phyloP scores from a whole-genome alignment of 2,329 filamentous ascomycete genomes.

The Talaromyces funiculosus region DNA sequence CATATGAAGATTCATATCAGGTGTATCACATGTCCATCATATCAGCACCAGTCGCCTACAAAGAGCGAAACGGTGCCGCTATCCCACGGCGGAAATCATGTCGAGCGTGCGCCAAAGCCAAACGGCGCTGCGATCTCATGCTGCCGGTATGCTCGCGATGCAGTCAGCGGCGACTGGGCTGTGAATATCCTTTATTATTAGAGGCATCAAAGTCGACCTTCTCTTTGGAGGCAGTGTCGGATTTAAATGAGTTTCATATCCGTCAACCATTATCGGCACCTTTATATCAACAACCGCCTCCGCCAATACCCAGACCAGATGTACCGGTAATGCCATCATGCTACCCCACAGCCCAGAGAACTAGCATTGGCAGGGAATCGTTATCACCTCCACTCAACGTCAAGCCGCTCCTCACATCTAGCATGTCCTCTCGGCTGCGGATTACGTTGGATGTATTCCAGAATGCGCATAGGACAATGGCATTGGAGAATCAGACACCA shows the following conservation, averaged over 20 bases:
- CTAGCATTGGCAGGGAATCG: neutral
- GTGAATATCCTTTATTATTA: slow-evolving; percentile 39
- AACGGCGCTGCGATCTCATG: slow-evolving; percentile 52
- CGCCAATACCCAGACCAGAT: neutral
- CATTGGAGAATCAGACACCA: slow-evolving; percentile 45
- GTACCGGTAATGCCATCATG: neutral
- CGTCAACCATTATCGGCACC: neutral
- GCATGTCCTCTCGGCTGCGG: slow-evolving; percentile 21
- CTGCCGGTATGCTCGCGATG: slow-evolving; percentile 52
- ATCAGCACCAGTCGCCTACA: slow-evolving; percentile 7
- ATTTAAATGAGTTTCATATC: neutral
- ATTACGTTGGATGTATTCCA: slow-evolving; percentile 44
- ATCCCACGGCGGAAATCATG: slow-evolving; percentile 50
- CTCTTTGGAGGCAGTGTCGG: neutral
- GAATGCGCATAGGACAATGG: slow-evolving; percentile 41
- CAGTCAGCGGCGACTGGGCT: slow-evolving; percentile 42
- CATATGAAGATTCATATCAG: neutral
- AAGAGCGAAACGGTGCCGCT: slow-evolving; percentile 44
- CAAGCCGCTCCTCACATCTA: slow-evolving; percentile 16
- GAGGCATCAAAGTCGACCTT: slow-evolving; percentile 7
- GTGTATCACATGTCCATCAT: slow-evolving; percentile 8
- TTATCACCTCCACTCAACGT: slow-evolving; percentile 8
- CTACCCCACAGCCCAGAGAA: neutral
- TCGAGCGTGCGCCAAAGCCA: slow-evolving; percentile 51
- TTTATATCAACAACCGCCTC: neutral